Evolutionary conservation across 306 rosid genomes (phyloP), one percentile per base, ranked within the genome.

Genomic region (Inga laurina): DNA sequence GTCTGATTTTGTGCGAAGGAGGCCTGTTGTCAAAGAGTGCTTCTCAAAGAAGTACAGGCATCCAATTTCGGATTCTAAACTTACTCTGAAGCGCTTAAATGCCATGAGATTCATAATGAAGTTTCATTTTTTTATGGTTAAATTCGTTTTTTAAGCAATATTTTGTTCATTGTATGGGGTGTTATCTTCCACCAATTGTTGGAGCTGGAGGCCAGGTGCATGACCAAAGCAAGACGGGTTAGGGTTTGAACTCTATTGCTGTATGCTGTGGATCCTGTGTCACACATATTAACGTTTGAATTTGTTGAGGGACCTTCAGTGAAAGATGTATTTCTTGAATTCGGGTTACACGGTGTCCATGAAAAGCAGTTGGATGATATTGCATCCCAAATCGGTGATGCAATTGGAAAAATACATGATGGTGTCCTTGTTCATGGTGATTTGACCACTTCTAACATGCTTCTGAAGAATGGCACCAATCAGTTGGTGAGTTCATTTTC

Each of bases 41-140:
- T 95, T 93, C 91, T 91, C 97, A 39, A 95, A 95, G 91, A 92
- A 91, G 85, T 93, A 93, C 74, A 85, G 98, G 84, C 98, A 95
- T 87, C 98, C 98, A 49, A 73, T 88, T 74, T 82, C 93, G 91
- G 98, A 95, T 88, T 88, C 96, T 45, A 95, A 95, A 75, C 90
- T 95, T 61, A 95, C 98, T 0, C 88, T 89, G 59, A 95, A 86
- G 90, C 95, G 97, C 77, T 84, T 92, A 56, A 95, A 92, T 79
- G 98, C 93, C 65, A 90, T 95, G 24, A 65, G 92, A 78, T 73
- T 82, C 62, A 62, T 10, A 10, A 69, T 41, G 13, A 34, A 52
- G 12, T 52, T 80, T 57, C 51, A 16, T 37, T 57, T 65, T 32
- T 39, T 54, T 6, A 1, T 44, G 59, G 22, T 72, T 21, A 75